Conservation (phyloP, 1,284 basidiomycete species). For the Marasmius tenuissimus region DNA sequence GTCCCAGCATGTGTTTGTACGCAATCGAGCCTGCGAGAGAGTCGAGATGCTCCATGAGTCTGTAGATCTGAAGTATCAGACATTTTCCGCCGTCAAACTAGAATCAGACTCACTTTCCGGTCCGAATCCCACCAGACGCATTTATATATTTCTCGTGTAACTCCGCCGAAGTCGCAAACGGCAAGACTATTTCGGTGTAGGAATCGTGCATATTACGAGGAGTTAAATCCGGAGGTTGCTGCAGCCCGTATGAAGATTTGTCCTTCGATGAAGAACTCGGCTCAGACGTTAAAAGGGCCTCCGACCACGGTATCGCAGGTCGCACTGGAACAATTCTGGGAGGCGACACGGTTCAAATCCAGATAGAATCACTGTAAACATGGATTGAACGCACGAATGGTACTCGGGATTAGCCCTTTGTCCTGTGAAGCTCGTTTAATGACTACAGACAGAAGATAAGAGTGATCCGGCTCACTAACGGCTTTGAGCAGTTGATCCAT, state of each 20-base stretch:
- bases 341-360: conserved; percentile 5
- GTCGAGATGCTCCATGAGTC: conserved; percentile 75
- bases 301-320: conserved; percentile 54
- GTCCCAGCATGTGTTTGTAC: conserved; percentile 79
- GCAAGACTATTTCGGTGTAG: conserved; percentile 63
- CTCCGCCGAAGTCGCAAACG: conserved; percentile 57
- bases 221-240: conserved; percentile 26
- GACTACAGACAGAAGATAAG: neutral
- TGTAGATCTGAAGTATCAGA: conserved; percentile 14
- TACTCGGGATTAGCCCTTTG: conserved; percentile 56
- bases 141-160: conserved; percentile 70
- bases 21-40: conserved; percentile 81
- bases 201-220: conserved; percentile 68
- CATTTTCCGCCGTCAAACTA: neutral
- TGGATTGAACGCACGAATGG: conserved; percentile 40
- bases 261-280: conserved; percentile 25
- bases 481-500: conserved; percentile 59
- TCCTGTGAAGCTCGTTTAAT: conserved; percentile 30
- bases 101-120: conserved; percentile 49
- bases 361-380: neutral
- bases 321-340: conserved; percentile 53
- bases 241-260: conserved; percentile 10
- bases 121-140: conserved; percentile 66
- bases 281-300: conserved; percentile 40
- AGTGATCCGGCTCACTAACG: conserved; percentile 47